Evolutionary conservation across 768 basidiomycete genomes (phyloP).

Genomic region (Lentinula raphanica): DNA sequence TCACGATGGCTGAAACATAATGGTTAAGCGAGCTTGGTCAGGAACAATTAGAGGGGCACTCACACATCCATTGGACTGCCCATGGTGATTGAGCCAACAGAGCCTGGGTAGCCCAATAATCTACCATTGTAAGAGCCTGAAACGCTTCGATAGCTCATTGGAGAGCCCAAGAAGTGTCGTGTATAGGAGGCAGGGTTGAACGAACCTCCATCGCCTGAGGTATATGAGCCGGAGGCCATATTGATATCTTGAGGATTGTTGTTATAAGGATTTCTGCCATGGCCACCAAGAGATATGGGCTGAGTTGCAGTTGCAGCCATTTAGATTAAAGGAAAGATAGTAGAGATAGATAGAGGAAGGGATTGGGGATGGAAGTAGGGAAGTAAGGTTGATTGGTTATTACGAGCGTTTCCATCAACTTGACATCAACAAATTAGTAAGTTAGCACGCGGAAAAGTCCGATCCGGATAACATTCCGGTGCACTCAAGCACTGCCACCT

Average conservation of each 20-base stretch:
- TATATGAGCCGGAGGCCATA: conserved; percentile 47
- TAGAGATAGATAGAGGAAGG: conserved; percentile 4
- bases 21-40: not conserved
- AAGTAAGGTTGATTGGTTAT: conserved; percentile 2
- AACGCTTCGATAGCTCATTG: conserved; percentile 68
- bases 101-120: conserved; percentile 2
- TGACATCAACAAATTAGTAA: not conserved
- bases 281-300: conserved; percentile 35
- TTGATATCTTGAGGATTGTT: conserved; percentile 16
- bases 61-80: conserved; percentile 61
- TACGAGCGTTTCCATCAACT: not conserved
- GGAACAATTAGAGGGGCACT: conserved; percentile 42
- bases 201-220: conserved; percentile 33
- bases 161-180: conserved; percentile 64
- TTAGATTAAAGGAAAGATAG: not conserved
- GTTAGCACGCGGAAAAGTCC: not conserved
- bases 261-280: conserved; percentile 13
- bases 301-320: conserved; percentile 21
- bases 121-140: conserved; percentile 34
- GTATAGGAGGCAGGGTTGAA: conserved; percentile 68
- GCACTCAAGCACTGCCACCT: not conserved
- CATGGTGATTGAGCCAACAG: conserved; percentile 47
- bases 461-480: not conserved
- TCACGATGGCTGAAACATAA: conserved; percentile 46
- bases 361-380: not conserved